Base-by-base conservation (phyloP, 257 asterid species). In the Solanum paucissectum region DNA sequence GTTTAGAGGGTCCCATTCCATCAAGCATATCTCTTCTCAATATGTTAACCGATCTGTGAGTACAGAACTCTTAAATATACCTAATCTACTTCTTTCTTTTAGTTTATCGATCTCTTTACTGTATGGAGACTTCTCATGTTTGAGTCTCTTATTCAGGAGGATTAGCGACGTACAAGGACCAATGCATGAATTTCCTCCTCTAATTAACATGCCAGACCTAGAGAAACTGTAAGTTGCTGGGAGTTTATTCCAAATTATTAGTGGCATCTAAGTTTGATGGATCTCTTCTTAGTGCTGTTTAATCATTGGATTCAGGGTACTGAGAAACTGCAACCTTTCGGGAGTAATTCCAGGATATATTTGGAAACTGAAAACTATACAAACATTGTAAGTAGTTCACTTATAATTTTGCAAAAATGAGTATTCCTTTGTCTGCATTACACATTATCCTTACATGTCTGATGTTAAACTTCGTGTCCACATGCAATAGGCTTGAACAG, bases 1-100 rank as follows among this genome's bases (percentile, higher is more conserved):
- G 98, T 91, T 89, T 97, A 86, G 93, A 90, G 90, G 98, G 98
- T 71, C 99, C 99, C 42, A 92, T 97, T 92, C 98, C 98, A 76
- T 82, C 89, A 49, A 90, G 86, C 91, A 93, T 97, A 89, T 95
- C 98, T 64, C 92, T 91, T 87, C 93, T 95, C 86, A 88, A 90
- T 90, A 88, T 87, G 91, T 91, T 97, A 88, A 82, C 71, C 20
- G 90, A 89, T 86, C 90, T 97, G 99, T 97, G 94, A 97, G 98
- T 94, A 64, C 4, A 37, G 38, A 79, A 64, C 85, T 81, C 25
- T 37, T 77, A 71, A 52, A 38, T 27, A 32, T 49, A 44, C 34
- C 20, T 89, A 87, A 27, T 66, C 21, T 74, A 20, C 27, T 66
- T 68, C 21, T 68, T 42, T 86, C 21, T 71, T 86, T 71, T 85